These are phyloP conservation scores for Candida qinlingensis DNA, from an alignment of 805 yeast species.

Conservation along the genomic window DNA sequence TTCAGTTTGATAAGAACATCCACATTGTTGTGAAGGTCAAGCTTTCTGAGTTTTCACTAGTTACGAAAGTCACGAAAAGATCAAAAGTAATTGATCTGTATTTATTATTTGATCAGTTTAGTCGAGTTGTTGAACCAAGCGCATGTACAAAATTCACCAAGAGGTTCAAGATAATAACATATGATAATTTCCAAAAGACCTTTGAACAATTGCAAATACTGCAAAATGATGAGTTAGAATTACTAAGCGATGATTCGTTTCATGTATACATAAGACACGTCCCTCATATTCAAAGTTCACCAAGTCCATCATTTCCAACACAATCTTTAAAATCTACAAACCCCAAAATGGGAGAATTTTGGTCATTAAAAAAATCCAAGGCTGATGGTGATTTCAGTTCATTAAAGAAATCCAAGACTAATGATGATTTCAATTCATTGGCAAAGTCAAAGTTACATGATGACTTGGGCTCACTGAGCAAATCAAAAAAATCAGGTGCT, in stretches of 20 bases:
- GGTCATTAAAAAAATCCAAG: too few relatives aligned
- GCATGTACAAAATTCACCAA: not conserved
- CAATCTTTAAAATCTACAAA: not conserved
- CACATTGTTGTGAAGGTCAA: constrained; percentile 1
- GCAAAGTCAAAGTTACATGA: too few relatives aligned
- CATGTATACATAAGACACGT: not conserved
- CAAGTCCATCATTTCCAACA: not conserved
- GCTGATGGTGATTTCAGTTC: too few relatives aligned
- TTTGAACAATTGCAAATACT: not conserved
- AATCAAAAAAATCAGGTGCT: too few relatives aligned
- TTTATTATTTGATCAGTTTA: not conserved
- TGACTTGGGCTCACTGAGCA: too few relatives aligned
- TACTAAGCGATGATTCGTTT: not conserved
- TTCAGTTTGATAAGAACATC: not conserved
- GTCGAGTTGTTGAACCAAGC: not conserved
- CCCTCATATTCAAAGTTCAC: not conserved
- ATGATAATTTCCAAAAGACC: not conserved
- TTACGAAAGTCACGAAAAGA: not conserved
- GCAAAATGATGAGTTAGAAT: not conserved
- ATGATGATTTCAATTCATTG: too few relatives aligned
- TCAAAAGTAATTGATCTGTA: not conserved
- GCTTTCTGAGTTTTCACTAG: not conserved
- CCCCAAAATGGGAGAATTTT: too few relatives aligned
- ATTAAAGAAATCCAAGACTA: too few relatives aligned
- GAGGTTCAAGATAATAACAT: not conserved